Evolutionary conservation across 108 stramenopile genomes (phyloP).

Genomic region (Schizochytrium sp.): DNA sequence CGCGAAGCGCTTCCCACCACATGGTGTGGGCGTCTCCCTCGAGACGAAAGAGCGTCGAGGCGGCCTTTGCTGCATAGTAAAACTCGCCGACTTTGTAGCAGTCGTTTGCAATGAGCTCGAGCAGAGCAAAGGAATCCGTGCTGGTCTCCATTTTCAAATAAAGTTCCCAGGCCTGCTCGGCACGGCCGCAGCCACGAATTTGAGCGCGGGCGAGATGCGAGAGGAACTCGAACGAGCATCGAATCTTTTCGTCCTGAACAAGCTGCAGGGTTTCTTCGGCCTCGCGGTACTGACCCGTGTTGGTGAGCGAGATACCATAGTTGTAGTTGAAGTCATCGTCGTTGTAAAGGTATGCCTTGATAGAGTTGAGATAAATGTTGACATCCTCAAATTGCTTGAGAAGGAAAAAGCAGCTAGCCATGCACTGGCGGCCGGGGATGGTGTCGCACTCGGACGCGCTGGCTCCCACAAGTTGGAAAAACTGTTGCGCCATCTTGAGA

Average conservation of each 20-base stretch:
- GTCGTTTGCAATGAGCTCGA: conserved; percentile 75
- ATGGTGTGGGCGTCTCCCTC: conserved; percentile 60
- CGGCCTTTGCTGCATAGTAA: conserved; percentile 38
- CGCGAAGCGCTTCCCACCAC: conserved; percentile 70
- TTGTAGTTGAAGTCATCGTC: conserved; percentile 83
- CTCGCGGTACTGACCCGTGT: conserved; percentile 51
- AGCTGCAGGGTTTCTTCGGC: conserved; percentile 56
- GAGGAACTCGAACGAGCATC: neutral
- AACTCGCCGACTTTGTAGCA: conserved; percentile 53
- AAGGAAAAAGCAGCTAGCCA: conserved; percentile 69
- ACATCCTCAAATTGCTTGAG: conserved; percentile 66
- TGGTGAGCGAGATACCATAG: conserved; percentile 59
- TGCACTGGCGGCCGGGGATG: conserved; percentile 76
- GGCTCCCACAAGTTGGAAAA: conserved; percentile 67
- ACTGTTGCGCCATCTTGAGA: conserved; percentile 56
- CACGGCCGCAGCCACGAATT: conserved; percentile 58
- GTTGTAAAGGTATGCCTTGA: conserved; percentile 62
- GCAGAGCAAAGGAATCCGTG: conserved; percentile 54
- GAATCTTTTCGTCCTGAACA: conserved; percentile 53
- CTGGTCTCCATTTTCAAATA: conserved; percentile 65
- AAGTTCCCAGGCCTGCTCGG: conserved; percentile 70
- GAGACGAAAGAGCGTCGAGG: conserved; percentile 59
- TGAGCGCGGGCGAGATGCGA: conserved; percentile 47
- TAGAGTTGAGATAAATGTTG: conserved; percentile 62
- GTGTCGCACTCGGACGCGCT: conserved; percentile 71